Conservation (phyloP, 2,329 filamentous ascomycete genomes). For the Diaporthe ilicicola region DNA sequence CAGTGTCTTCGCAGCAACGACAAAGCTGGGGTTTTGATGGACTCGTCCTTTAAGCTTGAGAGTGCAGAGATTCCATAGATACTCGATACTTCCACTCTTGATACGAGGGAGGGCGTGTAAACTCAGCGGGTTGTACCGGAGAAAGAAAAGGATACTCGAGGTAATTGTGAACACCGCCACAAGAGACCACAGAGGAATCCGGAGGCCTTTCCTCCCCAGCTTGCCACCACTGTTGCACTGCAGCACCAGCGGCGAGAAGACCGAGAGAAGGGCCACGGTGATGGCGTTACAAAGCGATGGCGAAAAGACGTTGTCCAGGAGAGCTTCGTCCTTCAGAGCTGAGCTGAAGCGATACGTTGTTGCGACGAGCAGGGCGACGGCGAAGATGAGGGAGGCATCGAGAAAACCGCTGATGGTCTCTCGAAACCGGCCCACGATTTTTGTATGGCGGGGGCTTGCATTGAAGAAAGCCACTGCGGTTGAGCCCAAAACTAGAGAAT, state of each 20-base stretch:
- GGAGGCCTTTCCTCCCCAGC: constrained; percentile 1
- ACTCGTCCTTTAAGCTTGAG: background rate
- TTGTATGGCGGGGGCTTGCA: background rate
- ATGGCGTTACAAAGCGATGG: background rate
- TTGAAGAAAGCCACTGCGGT: background rate
- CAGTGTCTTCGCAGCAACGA: background rate
- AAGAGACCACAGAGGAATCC: background rate
- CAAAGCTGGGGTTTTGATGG: background rate
- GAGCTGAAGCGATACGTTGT: background rate
- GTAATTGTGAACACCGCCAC: background rate
- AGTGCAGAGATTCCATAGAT: background rate
- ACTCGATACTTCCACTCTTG: background rate
- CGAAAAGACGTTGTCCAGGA: background rate
- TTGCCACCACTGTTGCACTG: background rate
- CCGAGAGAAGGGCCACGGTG: background rate
- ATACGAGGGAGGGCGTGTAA: background rate
- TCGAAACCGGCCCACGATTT: background rate
- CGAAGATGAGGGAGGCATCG: background rate
- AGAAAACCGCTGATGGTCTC: constrained; percentile 1
- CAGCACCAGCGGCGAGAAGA: background rate
- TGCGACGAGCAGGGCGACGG: background rate
- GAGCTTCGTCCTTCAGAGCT: background rate
- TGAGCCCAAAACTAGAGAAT: background rate
- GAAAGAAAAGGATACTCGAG: background rate
- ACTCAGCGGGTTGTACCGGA: background rate